These are phyloP conservation scores for Ogataea allantospora DNA, from an alignment of 805 yeast genomes.

Conservation along the genomic window DNA sequence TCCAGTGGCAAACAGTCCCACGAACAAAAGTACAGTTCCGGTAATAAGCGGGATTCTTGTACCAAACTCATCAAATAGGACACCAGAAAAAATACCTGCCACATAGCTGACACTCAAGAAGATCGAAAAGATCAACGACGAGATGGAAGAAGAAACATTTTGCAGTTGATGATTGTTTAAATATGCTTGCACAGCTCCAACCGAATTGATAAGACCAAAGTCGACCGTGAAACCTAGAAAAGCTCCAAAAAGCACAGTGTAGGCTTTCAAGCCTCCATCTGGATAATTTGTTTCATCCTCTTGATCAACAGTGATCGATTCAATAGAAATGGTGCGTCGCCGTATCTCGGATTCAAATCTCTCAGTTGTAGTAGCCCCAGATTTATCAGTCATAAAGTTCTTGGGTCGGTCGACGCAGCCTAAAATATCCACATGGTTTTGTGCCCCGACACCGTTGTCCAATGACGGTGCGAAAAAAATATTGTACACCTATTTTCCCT, in stretches of 20 bases:
- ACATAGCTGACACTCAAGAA: slow-evolving; percentile 48
- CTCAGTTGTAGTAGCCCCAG: too few relatives aligned
- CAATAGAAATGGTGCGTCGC: slow-evolving; percentile 5
- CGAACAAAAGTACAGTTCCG: slow-evolving; percentile 42
- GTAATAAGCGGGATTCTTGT: slow-evolving; percentile 40
- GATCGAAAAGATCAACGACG: slow-evolving; percentile 67
- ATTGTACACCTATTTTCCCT: slow-evolving; percentile 10
- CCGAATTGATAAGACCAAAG: slow-evolving; percentile 56
- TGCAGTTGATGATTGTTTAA: slow-evolving; percentile 54
- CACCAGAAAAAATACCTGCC: slow-evolving; percentile 53
- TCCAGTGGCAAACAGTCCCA: slow-evolving; percentile 54
- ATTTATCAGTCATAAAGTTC: neutral
- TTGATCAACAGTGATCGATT: slow-evolving; percentile 7
- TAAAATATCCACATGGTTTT: slow-evolving; percentile 2
- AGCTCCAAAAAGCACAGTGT: slow-evolving; percentile 55
- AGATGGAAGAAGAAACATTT: slow-evolving; percentile 42
- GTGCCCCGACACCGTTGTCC: slow-evolving; percentile 16
- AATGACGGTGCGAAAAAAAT: slow-evolving; percentile 17
- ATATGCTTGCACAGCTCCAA: slow-evolving; percentile 64
- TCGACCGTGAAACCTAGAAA: slow-evolving; percentile 54
- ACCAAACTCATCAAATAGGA: slow-evolving; percentile 56
- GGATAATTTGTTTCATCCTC: slow-evolving; percentile 38
- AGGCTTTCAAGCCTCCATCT: slow-evolving; percentile 61
- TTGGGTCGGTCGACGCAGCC: neutral
- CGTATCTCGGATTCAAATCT: slow-evolving; percentile 6